phyloP scores from a whole-genome alignment of 495 filamentous ascomycete species.

The Talaromyces ruber region DNA sequence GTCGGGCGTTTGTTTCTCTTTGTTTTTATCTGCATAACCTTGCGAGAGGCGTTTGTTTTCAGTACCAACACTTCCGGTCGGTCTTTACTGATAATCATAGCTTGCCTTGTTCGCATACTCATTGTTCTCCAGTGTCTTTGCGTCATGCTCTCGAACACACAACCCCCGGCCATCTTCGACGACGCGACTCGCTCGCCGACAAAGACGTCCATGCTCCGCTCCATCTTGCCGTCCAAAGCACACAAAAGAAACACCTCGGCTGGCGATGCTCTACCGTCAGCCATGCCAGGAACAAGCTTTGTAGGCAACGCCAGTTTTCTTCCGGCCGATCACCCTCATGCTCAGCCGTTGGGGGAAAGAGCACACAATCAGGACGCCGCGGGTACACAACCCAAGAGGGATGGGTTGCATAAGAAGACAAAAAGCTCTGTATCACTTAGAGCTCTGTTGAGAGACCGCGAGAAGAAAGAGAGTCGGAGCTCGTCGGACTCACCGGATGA shows the following conservation, averaged over 20 bases:
- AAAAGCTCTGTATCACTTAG: slow-evolving; percentile 62
- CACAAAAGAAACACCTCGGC: slow-evolving; percentile 35
- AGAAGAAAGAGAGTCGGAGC: slow-evolving; percentile 39
- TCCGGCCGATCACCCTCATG: slow-evolving; percentile 18
- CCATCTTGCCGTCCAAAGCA: slow-evolving; percentile 32
- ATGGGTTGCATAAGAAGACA: slow-evolving; percentile 49
- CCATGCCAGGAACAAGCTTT: slow-evolving; percentile 11
- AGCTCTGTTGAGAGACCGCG: slow-evolving; percentile 45
- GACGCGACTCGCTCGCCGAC: slow-evolving; percentile 28
- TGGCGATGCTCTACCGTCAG: slow-evolving; percentile 19
- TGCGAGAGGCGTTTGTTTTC: neutral
- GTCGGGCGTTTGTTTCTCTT: slow-evolving; percentile 1
- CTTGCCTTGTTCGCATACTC: neutral
- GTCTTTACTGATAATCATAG: neutral
- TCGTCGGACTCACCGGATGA: slow-evolving; percentile 28
- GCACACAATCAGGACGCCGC: slow-evolving; percentile 30
- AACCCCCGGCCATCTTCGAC: slow-evolving; percentile 36
- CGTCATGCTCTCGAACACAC: slow-evolving; percentile 28
- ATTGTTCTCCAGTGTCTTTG: slow-evolving; percentile 9
- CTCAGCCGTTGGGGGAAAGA: slow-evolving; percentile 26
- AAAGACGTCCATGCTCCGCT: slow-evolving; percentile 34
- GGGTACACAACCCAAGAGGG: slow-evolving; percentile 21
- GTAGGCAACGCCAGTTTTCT: slow-evolving; percentile 13
- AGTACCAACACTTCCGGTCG: neutral
- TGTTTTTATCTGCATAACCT: slow-evolving; percentile 1